Conservation (phyloP, 2,329 filamentous ascomycete genomes). For the Escovopsis weberi region DNA sequence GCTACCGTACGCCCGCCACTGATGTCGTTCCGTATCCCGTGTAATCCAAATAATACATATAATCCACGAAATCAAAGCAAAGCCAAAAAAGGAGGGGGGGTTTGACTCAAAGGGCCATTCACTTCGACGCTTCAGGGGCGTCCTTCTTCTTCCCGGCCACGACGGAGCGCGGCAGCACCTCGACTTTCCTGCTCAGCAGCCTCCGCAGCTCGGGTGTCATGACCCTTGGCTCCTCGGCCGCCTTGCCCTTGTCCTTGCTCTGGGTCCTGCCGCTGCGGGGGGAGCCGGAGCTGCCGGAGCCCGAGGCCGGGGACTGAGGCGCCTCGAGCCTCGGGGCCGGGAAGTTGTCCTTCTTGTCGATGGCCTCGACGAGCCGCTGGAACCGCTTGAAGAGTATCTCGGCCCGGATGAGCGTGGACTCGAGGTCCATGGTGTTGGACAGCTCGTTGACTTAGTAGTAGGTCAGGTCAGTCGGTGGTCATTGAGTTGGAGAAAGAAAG, state of each 20-base stretch:
- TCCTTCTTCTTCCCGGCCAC: constrained; percentile 22
- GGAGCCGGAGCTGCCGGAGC: not conserved
- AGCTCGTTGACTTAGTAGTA: constrained; percentile 68
- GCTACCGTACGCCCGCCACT: no score
- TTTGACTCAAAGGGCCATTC: constrained; percentile 2
- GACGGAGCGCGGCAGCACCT: constrained; percentile 25
- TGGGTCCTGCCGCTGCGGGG: constrained; percentile 1
- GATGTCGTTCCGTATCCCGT: no score
- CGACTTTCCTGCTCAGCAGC: constrained; percentile 34
- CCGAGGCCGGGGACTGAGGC: constrained; percentile 5
- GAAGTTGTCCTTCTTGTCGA: constrained; percentile 85
- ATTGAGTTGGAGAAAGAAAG: no score
- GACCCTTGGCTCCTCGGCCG: constrained; percentile 27
- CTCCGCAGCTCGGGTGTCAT: constrained; percentile 44
- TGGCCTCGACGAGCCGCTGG: constrained; percentile 73
- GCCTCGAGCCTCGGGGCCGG: constrained; percentile 34
- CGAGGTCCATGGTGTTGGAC: constrained; percentile 80
- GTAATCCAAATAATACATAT: no score
- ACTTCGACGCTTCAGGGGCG: constrained; percentile 16
- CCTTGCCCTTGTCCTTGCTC: constrained; percentile 20
- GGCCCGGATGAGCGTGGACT: constrained; percentile 72
- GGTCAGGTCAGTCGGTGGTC: not conserved
- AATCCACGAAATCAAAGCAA: not conserved
- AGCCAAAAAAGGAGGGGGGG: not conserved
- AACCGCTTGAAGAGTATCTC: constrained; percentile 82